phyloP scores from a whole-genome alignment of 208 protist species.

The Lotmaria passim region DNA sequence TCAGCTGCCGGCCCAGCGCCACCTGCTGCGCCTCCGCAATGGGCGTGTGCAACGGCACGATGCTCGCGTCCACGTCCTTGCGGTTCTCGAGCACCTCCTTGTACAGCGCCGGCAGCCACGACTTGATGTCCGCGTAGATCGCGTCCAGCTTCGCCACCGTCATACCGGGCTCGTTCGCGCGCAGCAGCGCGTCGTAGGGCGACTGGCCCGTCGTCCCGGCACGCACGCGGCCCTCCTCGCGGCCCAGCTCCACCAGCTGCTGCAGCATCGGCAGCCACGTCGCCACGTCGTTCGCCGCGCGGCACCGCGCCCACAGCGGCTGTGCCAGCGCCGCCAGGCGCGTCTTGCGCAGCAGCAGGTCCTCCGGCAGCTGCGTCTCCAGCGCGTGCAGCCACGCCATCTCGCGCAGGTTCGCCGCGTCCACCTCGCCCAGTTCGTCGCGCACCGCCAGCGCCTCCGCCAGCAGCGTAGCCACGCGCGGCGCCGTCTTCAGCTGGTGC shows the following conservation, averaged over 20 bases:
- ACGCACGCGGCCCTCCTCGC: constrained; percentile 46
- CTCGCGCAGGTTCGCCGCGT: constrained; percentile 65
- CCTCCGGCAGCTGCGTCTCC: constrained; percentile 38
- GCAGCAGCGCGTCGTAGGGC: constrained; percentile 66
- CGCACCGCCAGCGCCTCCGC: background rate
- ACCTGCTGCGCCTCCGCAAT: constrained; percentile 48
- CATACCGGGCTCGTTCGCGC: constrained; percentile 79
- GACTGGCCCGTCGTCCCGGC: constrained; percentile 1
- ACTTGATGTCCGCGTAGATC: constrained; percentile 63
- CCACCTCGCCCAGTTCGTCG: constrained; percentile 50
- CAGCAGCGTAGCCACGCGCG: background rate
- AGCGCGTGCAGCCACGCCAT: constrained; percentile 35
- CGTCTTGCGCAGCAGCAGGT: constrained; percentile 48
- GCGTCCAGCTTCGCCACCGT: constrained; percentile 43
- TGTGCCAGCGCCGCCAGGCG: constrained; percentile 37
- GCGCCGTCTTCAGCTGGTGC: constrained; percentile 35
- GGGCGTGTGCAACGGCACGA: constrained; percentile 23
- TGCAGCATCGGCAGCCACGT: constrained; percentile 61
- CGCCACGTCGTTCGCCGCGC: constrained; percentile 53
- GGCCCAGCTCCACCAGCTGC: constrained; percentile 43
- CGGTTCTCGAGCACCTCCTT: constrained; percentile 46
- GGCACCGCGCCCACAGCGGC: constrained; percentile 58
- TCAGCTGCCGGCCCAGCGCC: constrained; percentile 32
- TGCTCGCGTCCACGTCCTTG: constrained; percentile 26
- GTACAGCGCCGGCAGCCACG: constrained; percentile 65